phyloP scores from a whole-genome alignment of 1,284 basidiomycete genomes.

The Ceratobasidium sp. region DNA sequence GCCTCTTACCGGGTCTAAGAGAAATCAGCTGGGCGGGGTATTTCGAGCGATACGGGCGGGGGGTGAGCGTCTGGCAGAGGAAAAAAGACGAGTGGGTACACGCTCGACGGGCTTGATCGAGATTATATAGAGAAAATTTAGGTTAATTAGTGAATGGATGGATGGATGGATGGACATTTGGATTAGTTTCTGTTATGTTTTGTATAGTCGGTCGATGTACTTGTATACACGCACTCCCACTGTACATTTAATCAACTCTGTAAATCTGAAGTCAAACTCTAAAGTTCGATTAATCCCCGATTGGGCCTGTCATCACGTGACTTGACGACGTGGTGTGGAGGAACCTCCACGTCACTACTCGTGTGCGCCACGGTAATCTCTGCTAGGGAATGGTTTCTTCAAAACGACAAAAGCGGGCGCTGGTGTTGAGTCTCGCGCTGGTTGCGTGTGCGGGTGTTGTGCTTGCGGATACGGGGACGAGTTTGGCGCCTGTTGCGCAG shows the following conservation, averaged over 20 bases:
- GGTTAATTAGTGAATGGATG: constrained; percentile 3
- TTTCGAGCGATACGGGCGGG: constrained; percentile 26
- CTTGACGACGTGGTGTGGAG: too few relatives aligned
- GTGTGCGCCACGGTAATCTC: constrained; percentile 14
- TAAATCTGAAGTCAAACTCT: too few relatives aligned
- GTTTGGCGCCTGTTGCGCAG: not conserved
- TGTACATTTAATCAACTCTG: too few relatives aligned
- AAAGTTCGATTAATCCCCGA: too few relatives aligned
- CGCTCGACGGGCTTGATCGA: too few relatives aligned
- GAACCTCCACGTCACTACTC: constrained; percentile 13
- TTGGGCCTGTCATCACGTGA: too few relatives aligned
- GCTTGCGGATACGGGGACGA: not conserved
- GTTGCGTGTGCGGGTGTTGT: not conserved
- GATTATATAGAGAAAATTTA: not conserved
- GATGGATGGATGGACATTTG: not conserved
- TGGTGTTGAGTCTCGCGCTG: not conserved
- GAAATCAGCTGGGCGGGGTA: constrained; percentile 42
- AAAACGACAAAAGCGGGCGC: constrained; percentile 2
- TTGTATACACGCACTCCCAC: too few relatives aligned
- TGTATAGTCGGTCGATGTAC: too few relatives aligned
- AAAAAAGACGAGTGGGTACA: not conserved
- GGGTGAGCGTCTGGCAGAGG: constrained; percentile 18
- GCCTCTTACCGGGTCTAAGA: constrained; percentile 13
- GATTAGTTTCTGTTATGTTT: not conserved
- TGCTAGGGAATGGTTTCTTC: not conserved